A percentile compares a stretch with the other conserved stretches of the same genome.
phyloP scores from a whole-genome alignment of 2,329 filamentous ascomycete genomes.

The Bipolaris zeicola region DNA sequence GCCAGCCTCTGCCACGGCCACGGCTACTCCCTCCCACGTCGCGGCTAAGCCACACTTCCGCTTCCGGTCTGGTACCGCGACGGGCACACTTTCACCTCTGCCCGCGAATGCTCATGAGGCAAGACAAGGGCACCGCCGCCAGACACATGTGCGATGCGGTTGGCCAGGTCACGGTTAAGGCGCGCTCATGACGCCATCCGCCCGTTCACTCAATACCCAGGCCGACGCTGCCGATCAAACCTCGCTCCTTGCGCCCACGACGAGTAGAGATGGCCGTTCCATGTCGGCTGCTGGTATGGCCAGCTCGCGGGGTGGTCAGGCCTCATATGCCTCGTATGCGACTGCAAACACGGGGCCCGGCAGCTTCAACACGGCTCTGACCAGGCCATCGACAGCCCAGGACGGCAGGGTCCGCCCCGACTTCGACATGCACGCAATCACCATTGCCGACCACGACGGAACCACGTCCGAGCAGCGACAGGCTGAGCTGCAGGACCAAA shows the following conservation, averaged over 20 bases:
- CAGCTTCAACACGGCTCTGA: slow-evolving; percentile 88
- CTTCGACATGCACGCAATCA: slow-evolving; percentile 57
- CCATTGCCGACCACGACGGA: slow-evolving; percentile 66
- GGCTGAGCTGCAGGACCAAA: slow-evolving; percentile 75
- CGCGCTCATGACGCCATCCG: slow-evolving; percentile 51
- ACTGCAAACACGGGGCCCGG: slow-evolving; percentile 70
- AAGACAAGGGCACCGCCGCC: slow-evolving; percentile 37
- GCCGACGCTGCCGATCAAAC: slow-evolving; percentile 46
- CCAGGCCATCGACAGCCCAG: slow-evolving; percentile 68
- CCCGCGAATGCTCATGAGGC: slow-evolving; percentile 41
- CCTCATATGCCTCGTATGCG: slow-evolving; percentile 68
- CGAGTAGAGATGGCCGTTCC: slow-evolving; percentile 61
- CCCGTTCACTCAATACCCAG: slow-evolving; percentile 49
- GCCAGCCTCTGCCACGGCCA: slow-evolving; percentile 19
- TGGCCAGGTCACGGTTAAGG: slow-evolving; percentile 46
- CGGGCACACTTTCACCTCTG: slow-evolving; percentile 20
- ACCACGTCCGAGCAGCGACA: slow-evolving; percentile 73
- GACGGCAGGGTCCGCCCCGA: slow-evolving; percentile 65
- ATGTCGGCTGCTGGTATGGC: slow-evolving; percentile 61
- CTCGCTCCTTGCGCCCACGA: slow-evolving; percentile 52
- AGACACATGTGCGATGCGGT: slow-evolving; percentile 46
- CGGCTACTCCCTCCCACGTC: slow-evolving; percentile 6
- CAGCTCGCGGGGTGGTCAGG: slow-evolving; percentile 66
- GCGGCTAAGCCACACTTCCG: slow-evolving; percentile 20
- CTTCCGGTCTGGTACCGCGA: slow-evolving; percentile 20